Base-by-base conservation (phyloP, 2,329 filamentous ascomycete species). In the Venturia pyrina region DNA sequence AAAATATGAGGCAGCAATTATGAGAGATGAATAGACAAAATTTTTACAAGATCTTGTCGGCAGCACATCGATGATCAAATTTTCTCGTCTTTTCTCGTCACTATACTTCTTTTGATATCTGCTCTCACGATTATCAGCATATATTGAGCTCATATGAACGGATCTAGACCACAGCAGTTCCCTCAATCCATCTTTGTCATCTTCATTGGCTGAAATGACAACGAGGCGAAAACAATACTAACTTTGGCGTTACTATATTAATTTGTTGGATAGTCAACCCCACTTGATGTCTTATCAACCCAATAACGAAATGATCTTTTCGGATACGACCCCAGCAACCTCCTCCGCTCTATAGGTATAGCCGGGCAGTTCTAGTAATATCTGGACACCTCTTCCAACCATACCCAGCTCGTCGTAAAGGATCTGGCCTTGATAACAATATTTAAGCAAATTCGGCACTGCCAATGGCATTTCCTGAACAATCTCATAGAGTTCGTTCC, bases 11-110 rank as follows among this genome's bases (percentile, higher is more conserved):
- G 15, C n/a, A 21, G 37, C 32, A n/a, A 13, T 40, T 37, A 59
- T 59, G 53, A 59, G 53, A 37, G n/a, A 59, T 59, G 53, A 37
- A n/a, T 59, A 59, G 53, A 37, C 15, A 59, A n/a, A 59, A 59
- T 40, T 15, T 59, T 5, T 32, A 59, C 17, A 37, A 59, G 24
- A 37, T 37, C 28, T 59, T 37, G 19, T 21, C 32, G 32, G 53
- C 28, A 57, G 53, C 8, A 37, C 19, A 19, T 56, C 24, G 11
- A 56, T 32, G 24, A 56, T 32, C 21, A 56, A 56, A 32, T 5
- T 10, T 13, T 21, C 44, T 48, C 3, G 10, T n/a, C 17, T 48
- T 44, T 44, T 43, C 8, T 17, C 10, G 10, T 10, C 41, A 17
- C 41, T 17, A 5, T 11, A 43, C 41, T 15, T 17, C 15, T 43